A percentile compares a stretch with the other conserved stretches of the same genome.
These are phyloP conservation scores for Scedosporium apiospermum DNA, from an alignment of 2,329 filamentous ascomycete genomes.

Conservation along the genomic window DNA sequence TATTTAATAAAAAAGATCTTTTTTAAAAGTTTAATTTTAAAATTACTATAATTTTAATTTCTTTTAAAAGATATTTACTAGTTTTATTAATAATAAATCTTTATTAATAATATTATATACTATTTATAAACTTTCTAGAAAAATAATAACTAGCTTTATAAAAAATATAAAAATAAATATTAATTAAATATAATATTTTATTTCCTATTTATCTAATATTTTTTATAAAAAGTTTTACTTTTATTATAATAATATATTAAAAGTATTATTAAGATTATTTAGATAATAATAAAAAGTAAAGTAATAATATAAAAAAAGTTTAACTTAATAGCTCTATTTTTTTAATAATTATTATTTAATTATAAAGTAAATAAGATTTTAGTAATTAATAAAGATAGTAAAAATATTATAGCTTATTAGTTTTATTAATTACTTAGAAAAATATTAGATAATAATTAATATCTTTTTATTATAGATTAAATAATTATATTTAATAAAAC, in stretches of 20 bases:
- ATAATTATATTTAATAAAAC: neutral
- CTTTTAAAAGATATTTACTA: neutral
- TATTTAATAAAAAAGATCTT: neutral
- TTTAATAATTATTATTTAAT: neutral
- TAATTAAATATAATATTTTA: neutral
- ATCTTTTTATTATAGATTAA: neutral
- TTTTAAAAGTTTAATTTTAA: neutral
- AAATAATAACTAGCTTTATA: neutral
- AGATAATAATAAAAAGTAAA: neutral
- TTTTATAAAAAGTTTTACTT: neutral
- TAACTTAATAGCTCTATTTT: neutral
- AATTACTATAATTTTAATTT: neutral
- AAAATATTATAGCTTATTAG: neutral
- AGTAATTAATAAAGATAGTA: neutral
- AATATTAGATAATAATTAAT: neutral
- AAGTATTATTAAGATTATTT: neutral
- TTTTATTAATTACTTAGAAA: neutral
- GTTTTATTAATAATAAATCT: neutral
- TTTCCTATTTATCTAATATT: neutral
- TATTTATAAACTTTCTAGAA: neutral
- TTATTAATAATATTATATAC: neutral
- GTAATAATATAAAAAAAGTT: neutral
- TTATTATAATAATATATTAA: neutral
- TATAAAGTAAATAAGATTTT: slow-evolving; percentile 1
- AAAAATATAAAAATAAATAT: neutral